phyloP scores from a whole-genome alignment of 192 early-diverging fungal genomes.

The Coemansia sp. region DNA sequence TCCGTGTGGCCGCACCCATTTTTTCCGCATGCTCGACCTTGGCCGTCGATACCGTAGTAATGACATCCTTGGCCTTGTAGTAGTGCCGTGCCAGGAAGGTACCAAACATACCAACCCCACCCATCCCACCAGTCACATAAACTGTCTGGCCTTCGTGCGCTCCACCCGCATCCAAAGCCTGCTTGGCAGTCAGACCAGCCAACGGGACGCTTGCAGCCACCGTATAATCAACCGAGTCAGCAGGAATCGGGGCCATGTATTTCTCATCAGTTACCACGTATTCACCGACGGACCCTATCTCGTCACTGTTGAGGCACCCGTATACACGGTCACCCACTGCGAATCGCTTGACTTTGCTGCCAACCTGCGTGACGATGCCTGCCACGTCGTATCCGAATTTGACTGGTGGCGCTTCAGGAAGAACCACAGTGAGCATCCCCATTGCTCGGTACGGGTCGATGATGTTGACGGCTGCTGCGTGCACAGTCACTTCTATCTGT shows the following conservation, averaged over 20 bases:
- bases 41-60: constrained; percentile 54
- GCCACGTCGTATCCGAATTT: constrained; percentile 58
- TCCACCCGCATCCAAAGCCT: constrained; percentile 33
- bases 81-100: constrained; percentile 48
- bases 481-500: constrained; percentile 44
- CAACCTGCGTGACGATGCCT: constrained; percentile 48
- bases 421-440: constrained; percentile 37
- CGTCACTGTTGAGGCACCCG: constrained; percentile 13
- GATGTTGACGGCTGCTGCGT: constrained; percentile 58
- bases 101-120: constrained; percentile 59
- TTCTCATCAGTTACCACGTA: constrained; percentile 25
- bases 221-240: constrained; percentile 31
- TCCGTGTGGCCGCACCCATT: constrained; percentile 50
- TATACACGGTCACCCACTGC: constrained; percentile 57
- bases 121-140: constrained; percentile 59
- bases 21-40: constrained; percentile 45
- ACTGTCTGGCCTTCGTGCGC: constrained; percentile 27
- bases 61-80: constrained; percentile 46
- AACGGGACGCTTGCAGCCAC: constrained; percentile 57
- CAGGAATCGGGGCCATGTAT: constrained; percentile 36
- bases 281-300: constrained; percentile 42
- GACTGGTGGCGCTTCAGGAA: constrained; percentile 44
- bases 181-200: constrained; percentile 57
- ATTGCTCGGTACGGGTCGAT: constrained; percentile 57
- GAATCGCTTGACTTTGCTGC: constrained; percentile 41